Evolutionary conservation across 495 filamentous ascomycete species (phyloP).

Genomic region (Penicillium cinerascens): DNA sequence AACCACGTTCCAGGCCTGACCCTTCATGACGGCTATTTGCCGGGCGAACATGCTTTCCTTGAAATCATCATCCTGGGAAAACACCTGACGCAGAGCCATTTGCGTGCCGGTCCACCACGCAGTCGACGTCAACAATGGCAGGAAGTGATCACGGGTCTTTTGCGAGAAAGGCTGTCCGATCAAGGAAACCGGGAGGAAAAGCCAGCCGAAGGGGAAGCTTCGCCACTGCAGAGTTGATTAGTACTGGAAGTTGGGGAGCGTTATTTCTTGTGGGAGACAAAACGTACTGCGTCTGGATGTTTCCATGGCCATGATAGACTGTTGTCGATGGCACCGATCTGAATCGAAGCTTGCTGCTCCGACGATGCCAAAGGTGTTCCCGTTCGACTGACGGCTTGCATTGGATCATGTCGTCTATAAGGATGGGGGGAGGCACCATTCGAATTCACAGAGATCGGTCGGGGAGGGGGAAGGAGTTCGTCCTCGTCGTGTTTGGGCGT

Average conservation of each 20-base stretch:
- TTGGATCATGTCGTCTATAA: slow-evolving; percentile 76
- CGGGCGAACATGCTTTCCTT: slow-evolving; percentile 96
- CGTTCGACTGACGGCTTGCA: slow-evolving; percentile 69
- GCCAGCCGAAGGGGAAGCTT: slow-evolving; percentile 97
- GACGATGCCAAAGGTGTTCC: slow-evolving; percentile 48
- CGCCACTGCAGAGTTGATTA: slow-evolving; percentile 53
- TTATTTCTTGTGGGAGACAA: not conserved
- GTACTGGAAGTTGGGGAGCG: not conserved
- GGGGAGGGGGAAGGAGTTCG: slow-evolving; percentile 50
- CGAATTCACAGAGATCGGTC: slow-evolving; percentile 53
- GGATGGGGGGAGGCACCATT: slow-evolving; percentile 54
- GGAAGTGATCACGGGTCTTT: slow-evolving; percentile 87
- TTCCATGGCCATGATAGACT: slow-evolving; percentile 99
- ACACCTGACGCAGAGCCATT: slow-evolving; percentile 73
- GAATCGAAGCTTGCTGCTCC: slow-evolving; percentile 57
- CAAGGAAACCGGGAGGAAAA: slow-evolving; percentile 92
- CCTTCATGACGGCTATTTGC: slow-evolving; percentile 98
- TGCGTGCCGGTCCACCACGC: slow-evolving; percentile 97
- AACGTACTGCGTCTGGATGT: slow-evolving; percentile 83
- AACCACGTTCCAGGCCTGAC: slow-evolving; percentile 98
- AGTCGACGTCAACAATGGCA: slow-evolving; percentile 87
- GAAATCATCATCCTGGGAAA: slow-evolving; percentile 90
- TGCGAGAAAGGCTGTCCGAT: slow-evolving; percentile 96
- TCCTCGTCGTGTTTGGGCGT: slow-evolving; percentile 43
- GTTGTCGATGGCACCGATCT: slow-evolving; percentile 94